Conservation (phyloP, 1,284 basidiomycete genomes). For the Ganoderma lucidum region DNA sequence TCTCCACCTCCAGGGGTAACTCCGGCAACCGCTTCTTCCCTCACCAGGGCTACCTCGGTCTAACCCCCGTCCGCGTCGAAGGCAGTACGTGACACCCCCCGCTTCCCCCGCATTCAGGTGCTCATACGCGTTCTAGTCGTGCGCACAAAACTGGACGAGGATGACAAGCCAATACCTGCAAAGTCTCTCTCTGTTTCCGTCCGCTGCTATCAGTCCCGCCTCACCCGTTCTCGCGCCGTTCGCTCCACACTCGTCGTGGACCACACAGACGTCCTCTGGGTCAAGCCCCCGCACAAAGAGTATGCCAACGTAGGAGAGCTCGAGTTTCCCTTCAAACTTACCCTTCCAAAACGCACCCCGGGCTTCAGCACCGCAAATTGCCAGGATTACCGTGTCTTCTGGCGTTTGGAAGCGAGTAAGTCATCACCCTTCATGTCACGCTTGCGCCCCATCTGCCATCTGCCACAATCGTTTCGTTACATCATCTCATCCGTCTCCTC, state of each 20-base stretch:
- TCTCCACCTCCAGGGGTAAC: slow-evolving; percentile 69
- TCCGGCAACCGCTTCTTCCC: slow-evolving; percentile 77
- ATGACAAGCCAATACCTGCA: slow-evolving; percentile 69
- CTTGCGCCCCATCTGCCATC: slow-evolving; percentile 33
- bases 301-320: slow-evolving; percentile 67
- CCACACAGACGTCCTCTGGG: slow-evolving; percentile 70
- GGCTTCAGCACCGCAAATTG: slow-evolving; percentile 77
- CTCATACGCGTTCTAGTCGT: slow-evolving; percentile 55
- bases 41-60: slow-evolving; percentile 77
- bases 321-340: slow-evolving; percentile 75
- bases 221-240: slow-evolving; percentile 60
- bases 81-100: slow-evolving; percentile 59
- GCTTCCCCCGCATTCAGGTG: slow-evolving; percentile 20
- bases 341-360: slow-evolving; percentile 66
- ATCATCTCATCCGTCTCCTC: slow-evolving; percentile 31
- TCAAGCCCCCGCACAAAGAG: slow-evolving; percentile 61
- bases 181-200: slow-evolving; percentile 72
- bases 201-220: slow-evolving; percentile 80
- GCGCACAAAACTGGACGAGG: slow-evolving; percentile 73
- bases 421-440: slow-evolving; percentile 31
- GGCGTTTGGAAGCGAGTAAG: slow-evolving; percentile 84
- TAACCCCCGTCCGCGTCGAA: slow-evolving; percentile 80
- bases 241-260: slow-evolving; percentile 74
- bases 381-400: slow-evolving; percentile 80
- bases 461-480: slow-evolving; percentile 22